These are phyloP conservation scores for Starmerella floricola DNA, from an alignment of 805 yeast species.

Conservation along the genomic window DNA sequence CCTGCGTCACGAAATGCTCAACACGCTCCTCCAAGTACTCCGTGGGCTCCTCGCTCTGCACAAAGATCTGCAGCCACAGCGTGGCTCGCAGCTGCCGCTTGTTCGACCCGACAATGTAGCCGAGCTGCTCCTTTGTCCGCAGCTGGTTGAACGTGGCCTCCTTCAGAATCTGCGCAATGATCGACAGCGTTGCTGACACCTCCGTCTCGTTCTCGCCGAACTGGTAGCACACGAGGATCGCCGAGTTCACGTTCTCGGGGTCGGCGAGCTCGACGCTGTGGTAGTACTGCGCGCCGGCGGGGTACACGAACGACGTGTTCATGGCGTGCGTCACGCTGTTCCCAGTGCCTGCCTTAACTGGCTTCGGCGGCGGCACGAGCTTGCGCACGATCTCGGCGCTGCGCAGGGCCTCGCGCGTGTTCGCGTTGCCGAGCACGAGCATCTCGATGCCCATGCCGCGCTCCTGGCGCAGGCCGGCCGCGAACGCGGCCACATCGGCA, in stretches of 20 bases:
- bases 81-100: constrained; percentile 52
- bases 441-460: constrained; percentile 52
- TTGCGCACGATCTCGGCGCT: neutral
- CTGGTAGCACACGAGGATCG: constrained; percentile 68
- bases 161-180: constrained; percentile 57
- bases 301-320: constrained; percentile 28
- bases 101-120: constrained; percentile 84
- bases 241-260: constrained; percentile 63
- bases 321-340: constrained; percentile 6
- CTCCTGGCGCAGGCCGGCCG: constrained; percentile 31
- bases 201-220: constrained; percentile 41
- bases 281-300: constrained; percentile 21
- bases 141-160: constrained; percentile 86
- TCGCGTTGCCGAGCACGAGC: constrained; percentile 67
- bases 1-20: constrained; percentile 44
- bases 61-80: constrained; percentile 59
- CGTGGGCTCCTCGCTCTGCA: constrained; percentile 74
- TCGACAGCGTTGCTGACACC: constrained; percentile 42
- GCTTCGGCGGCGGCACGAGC: neutral
- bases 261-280: constrained; percentile 38
- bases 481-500: constrained; percentile 10
- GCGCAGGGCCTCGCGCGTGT: constrained; percentile 36
- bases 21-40: constrained; percentile 67
- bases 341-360: neutral
- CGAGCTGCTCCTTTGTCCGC: constrained; percentile 89